Conservation (phyloP, 805 yeast species). For the Wickerhamiella bombiphila region DNA sequence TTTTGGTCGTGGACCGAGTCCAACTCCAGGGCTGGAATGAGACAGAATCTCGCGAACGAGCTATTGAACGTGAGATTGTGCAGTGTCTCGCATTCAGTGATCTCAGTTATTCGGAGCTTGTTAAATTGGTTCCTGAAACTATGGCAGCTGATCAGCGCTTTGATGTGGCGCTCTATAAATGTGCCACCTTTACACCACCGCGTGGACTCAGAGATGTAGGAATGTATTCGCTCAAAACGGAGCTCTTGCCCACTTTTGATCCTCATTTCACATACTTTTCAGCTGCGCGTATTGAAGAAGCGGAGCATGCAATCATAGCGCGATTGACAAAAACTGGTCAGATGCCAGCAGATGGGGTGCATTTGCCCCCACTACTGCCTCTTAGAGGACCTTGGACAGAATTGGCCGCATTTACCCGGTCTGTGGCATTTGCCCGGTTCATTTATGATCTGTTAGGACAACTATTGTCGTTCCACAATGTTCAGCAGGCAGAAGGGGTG, state of each 20-base stretch:
- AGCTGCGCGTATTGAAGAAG: conserved; percentile 71
- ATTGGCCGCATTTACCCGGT: conserved; percentile 19
- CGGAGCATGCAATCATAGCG: conserved; percentile 47
- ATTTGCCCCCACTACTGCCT: conserved; percentile 36
- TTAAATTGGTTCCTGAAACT: conserved; percentile 60
- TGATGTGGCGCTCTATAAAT: conserved; percentile 41
- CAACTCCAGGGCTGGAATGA: conserved; percentile 38
- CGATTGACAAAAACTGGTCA: conserved; percentile 29
- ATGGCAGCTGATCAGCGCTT: conserved; percentile 58
- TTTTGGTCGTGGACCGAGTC: conserved; percentile 51
- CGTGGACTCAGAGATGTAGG: conserved; percentile 44
- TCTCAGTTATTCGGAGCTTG: conserved; percentile 54
- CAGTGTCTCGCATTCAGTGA: conserved; percentile 72
- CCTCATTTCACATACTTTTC: conserved; percentile 72
- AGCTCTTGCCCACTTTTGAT: conserved; percentile 42
- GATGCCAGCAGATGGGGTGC: conserved; percentile 35
- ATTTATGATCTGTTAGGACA: conserved; percentile 9
- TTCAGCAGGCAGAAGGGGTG: conserved; percentile 37
- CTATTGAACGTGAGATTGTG: conserved; percentile 56
- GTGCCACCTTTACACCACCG: conserved; percentile 53
- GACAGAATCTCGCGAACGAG: conserved; percentile 32
- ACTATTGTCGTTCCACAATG: conserved; percentile 10
- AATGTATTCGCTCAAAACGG: conserved; percentile 49
- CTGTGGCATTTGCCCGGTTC: conserved; percentile 18
- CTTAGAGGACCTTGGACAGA: conserved; percentile 22